Conservation (phyloP, 768 basidiomycete species). For the Thelephora ganbajun region DNA sequence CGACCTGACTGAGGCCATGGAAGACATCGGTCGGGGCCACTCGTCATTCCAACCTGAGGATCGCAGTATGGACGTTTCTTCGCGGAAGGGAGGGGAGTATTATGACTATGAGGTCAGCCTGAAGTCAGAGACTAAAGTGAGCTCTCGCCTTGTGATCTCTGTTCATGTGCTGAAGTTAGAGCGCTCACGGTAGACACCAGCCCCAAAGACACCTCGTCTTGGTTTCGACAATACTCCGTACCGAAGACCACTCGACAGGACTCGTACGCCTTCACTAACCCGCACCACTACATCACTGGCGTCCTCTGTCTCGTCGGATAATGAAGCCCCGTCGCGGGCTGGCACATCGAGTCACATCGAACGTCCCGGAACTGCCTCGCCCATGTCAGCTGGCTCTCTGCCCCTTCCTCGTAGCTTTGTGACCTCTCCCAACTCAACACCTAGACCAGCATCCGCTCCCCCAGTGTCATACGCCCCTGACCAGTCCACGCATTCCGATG, state of each 20-base stretch:
- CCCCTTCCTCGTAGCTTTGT: conserved; percentile 21
- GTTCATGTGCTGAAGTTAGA: neutral
- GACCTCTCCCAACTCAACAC: conserved; percentile 4
- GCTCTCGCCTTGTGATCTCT: neutral
- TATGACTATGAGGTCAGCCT: conserved; percentile 22
- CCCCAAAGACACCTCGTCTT: conserved; percentile 13
- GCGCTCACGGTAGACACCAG: neutral
- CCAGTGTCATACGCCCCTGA: neutral
- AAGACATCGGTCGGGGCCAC: conserved; percentile 14
- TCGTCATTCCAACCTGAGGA: conserved; percentile 9
- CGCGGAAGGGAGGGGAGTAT: conserved; percentile 9
- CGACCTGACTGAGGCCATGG: conserved; percentile 16
- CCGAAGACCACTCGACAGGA: conserved; percentile 16
- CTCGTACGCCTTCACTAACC: conserved; percentile 22
- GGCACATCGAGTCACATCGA: conserved; percentile 31
- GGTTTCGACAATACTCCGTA: conserved; percentile 15
- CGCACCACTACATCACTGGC: conserved; percentile 17
- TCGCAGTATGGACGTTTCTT: conserved; percentile 6
- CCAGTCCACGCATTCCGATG: neutral
- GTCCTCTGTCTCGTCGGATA: conserved; percentile 15
- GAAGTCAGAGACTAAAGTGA: conserved; percentile 18
- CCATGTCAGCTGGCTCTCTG: conserved; percentile 6
- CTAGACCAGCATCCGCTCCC: neutral
- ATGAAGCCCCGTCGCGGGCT: conserved; percentile 32
- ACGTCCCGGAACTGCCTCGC: conserved; percentile 15